Percentiles rank a stretch among this genome's conserved stretches.
Conservation (phyloP, 192 early-diverging fungal species). For the Coemansia sp. region DNA sequence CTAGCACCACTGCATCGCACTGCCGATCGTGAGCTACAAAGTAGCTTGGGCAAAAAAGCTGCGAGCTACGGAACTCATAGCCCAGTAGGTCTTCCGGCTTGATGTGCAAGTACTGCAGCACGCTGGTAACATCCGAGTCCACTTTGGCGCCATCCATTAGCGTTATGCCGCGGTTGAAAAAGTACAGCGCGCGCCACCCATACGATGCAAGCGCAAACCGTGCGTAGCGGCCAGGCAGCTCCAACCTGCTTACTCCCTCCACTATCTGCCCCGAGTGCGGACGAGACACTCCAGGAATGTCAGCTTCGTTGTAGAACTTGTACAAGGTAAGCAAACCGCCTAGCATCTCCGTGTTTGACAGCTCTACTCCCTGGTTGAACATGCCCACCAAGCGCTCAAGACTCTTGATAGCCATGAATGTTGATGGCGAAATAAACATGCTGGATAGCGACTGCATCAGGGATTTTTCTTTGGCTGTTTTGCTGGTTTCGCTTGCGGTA, state of each 20-base stretch:
- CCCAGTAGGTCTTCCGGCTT: constrained; percentile 63
- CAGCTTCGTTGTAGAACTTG: constrained; percentile 58
- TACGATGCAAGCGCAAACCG: constrained; percentile 63
- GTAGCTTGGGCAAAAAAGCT: constrained; percentile 68
- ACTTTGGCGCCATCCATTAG: constrained; percentile 64
- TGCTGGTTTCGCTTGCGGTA: neutral
- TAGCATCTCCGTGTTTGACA: constrained; percentile 63
- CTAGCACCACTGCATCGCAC: constrained; percentile 62
- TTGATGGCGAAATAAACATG: constrained; percentile 52
- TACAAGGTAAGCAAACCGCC: constrained; percentile 64
- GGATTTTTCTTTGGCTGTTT: constrained; percentile 29
- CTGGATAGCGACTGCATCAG: constrained; percentile 49
- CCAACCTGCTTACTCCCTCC: constrained; percentile 42
- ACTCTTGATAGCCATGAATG: constrained; percentile 46
- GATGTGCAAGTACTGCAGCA: constrained; percentile 62
- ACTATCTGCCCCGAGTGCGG: constrained; percentile 35
- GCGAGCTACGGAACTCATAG: constrained; percentile 63
- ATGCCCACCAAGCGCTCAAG: constrained; percentile 41
- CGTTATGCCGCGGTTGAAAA: constrained; percentile 67
- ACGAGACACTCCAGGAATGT: constrained; percentile 35
- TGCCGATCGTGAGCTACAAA: constrained; percentile 66
- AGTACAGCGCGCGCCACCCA: constrained; percentile 72
- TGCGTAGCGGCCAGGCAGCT: constrained; percentile 56
- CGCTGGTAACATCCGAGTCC: constrained; percentile 64
- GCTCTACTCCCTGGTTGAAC: constrained; percentile 70